A percentile compares a stretch with the other conserved stretches of the same genome.
These are phyloP conservation scores for Dryadomyces sulphureus DNA, from an alignment of 2,329 filamentous ascomycete species.

Conservation along the genomic window DNA sequence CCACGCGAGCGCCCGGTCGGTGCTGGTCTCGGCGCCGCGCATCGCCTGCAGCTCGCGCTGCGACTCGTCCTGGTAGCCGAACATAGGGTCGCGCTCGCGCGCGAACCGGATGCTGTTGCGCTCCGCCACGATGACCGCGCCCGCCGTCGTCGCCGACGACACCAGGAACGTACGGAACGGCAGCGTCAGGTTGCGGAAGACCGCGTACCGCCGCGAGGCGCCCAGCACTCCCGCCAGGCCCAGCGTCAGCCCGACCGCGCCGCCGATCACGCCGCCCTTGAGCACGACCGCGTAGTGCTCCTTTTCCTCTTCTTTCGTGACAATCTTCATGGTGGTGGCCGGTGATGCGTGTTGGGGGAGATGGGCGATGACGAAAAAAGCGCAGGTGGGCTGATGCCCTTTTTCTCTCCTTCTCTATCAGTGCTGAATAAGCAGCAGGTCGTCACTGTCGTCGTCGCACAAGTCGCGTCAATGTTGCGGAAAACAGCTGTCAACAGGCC, in stretches of 20 bases:
- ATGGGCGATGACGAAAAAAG: not conserved
- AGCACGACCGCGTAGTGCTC: conserved; percentile 74
- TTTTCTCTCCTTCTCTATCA: too few species aligned
- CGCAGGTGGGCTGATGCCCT: not conserved
- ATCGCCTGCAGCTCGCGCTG: conserved; percentile 39
- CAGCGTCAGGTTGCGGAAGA: conserved; percentile 68
- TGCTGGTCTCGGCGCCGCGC: conserved; percentile 37
- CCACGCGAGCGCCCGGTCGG: conserved; percentile 54
- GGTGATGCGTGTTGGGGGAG: conserved; percentile 1
- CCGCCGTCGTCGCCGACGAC: conserved; percentile 67
- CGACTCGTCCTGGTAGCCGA: conserved; percentile 49
- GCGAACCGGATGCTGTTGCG: conserved; percentile 52
- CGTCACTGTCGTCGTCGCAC: not conserved
- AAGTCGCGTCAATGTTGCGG: not conserved
- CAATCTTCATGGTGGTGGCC: conserved; percentile 65
- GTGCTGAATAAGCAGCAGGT: too few species aligned
- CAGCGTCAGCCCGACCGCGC: conserved; percentile 47
- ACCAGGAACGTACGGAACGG: conserved; percentile 87
- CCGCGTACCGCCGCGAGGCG: conserved; percentile 57
- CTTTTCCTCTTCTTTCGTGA: conserved; percentile 83
- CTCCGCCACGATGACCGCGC: conserved; percentile 80
- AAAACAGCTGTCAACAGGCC: not conserved
- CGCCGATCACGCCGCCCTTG: conserved; percentile 64
- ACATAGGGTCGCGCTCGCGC: conserved; percentile 49
- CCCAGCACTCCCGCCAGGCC: conserved; percentile 54